A percentile compares a stretch with the other conserved stretches of the same genome.
These are phyloP conservation scores for Hygrophoropsis aurantiaca DNA, from an alignment of 768 basidiomycete genomes.

Conservation along the genomic window DNA sequence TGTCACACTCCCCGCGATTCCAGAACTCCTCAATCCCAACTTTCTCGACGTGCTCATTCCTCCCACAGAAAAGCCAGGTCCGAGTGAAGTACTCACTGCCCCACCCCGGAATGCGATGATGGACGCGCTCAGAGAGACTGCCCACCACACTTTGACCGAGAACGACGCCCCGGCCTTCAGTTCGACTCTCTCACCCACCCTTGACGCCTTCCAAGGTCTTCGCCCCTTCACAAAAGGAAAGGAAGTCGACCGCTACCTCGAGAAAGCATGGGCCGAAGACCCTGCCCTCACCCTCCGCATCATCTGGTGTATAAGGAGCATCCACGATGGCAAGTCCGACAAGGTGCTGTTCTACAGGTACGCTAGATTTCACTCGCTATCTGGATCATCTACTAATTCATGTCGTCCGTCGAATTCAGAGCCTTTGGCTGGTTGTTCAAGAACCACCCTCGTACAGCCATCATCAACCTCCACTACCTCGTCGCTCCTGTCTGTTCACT, in stretches of 20 bases:
- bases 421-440: constrained; percentile 69
- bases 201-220: constrained; percentile 59
- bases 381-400: not conserved
- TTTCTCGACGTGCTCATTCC: constrained; percentile 62
- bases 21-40: constrained; percentile 55
- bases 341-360: constrained; percentile 61
- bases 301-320: constrained; percentile 69
- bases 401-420: constrained; percentile 22
- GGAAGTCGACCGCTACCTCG: constrained; percentile 36
- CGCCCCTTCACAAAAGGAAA: constrained; percentile 17
- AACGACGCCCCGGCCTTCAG: constrained; percentile 52
- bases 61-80: not conserved
- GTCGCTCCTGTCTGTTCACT: constrained; percentile 50
- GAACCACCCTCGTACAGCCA: constrained; percentile 68
- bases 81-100: not conserved
- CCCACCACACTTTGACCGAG: constrained; percentile 46
- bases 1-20: constrained; percentile 53
- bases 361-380: constrained; percentile 8
- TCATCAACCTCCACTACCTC: constrained; percentile 55
- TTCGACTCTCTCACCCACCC: constrained; percentile 49
- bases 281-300: constrained; percentile 56
- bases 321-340: constrained; percentile 67
- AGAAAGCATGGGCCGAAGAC: constrained; percentile 58
- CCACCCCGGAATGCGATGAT: constrained; percentile 49
- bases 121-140: constrained; percentile 44